Base-by-base conservation (phyloP, 257 asterid genomes). In the Cordia subcordata region DNA sequence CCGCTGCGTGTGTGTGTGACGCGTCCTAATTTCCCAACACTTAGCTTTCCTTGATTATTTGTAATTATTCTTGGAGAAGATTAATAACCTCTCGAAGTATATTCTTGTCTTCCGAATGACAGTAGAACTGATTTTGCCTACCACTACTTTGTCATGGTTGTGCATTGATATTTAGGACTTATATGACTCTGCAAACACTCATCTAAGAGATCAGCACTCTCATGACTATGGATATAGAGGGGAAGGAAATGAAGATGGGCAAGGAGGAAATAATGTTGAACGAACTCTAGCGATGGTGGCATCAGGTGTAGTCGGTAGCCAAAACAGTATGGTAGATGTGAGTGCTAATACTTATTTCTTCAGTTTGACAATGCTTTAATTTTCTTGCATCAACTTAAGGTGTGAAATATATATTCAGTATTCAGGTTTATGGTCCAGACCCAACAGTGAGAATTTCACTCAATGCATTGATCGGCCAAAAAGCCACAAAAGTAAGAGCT, bases 401-500 rank as follows among this genome's bases (percentile, higher is more conserved):
- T 58, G 55, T 23, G 60, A 51, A 55, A 68, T 53, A 23, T 53
- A 23, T 55, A 58, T 68, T 64, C 94, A 89, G 97, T 72, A 75
- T 79, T 80, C 81, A 56, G 96, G 76, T 78, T 82, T 85, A 71
- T 93, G 99, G 99, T 73, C 89, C 71, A 75, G 77, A 62, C 99
- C 99, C 38, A 68, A 86, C 46, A 86, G 89, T 54, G 94, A 79
- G 73, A 88, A 92, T 76, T 88, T 81, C 75, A 80, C 82, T 53
- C 93, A 74, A 60, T 92, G 99, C 75, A 75, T 84, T 63, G 96
- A 78, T 75, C 79, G 78, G 55, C 82, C 95, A 52, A 84, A 70
- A 73, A 77, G 72, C 76, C 87, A 73, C 60, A 88, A 81, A 79
- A 76, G 99, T 92, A 72, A 81, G 80, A 71, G 57, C 58, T 51